Evolutionary conservation across 495 filamentous ascomycete genomes (phyloP), one percentile per base, ranked within the genome.

Genomic region (Staphylotrichum tortipilum): DNA sequence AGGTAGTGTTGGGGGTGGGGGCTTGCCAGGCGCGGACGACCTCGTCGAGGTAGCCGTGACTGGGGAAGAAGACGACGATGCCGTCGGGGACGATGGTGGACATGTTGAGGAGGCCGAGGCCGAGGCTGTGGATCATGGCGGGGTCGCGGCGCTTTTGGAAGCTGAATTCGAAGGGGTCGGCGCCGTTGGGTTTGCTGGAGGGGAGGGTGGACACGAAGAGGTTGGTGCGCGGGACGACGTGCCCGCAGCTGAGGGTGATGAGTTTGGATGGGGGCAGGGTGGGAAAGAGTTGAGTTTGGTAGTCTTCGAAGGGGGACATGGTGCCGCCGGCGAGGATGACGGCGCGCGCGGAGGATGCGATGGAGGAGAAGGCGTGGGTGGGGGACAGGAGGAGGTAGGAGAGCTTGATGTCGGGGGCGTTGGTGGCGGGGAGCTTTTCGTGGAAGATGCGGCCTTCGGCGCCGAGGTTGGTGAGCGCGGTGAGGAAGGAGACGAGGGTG

Each of bases 241-340:
- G 92, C 4, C 89, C 92, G 65, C 89, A 97, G 45, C 87, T 95
- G 17, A 95, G 79, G 2, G 88, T 94, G 4, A 73, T 79, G 24
- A 97, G 76, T 34, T 81, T 80, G 7, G 71, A 68, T 4, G 72
- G 58, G 0, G 79, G 67, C 0, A 94, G 61, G 50, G 87, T 85
- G 1, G 89, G 84, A 59, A 98, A 92, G 14, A 98, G 76, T 57
- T 94, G 84, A 6, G 81, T 76, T 42, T 75, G 78, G 63, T 94
- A 97, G 63, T 96, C 92, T 21, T 81, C 77, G 76, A 98, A 92
- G 3, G 94, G 92, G 31, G 90, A 94, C 94, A 98, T 98, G 8
- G 92, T 98, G 3, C 92, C 92, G 44, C 92, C 92, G 11, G 89
- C 94, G 14, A 98, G 69, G 40, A 98, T 86, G 3, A 97, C 88